A percentile compares a stretch with the other conserved stretches of the same genome.
Evolutionary conservation across 331 rosid genomes (phyloP).

Genomic region (Malus hybrid): DNA sequence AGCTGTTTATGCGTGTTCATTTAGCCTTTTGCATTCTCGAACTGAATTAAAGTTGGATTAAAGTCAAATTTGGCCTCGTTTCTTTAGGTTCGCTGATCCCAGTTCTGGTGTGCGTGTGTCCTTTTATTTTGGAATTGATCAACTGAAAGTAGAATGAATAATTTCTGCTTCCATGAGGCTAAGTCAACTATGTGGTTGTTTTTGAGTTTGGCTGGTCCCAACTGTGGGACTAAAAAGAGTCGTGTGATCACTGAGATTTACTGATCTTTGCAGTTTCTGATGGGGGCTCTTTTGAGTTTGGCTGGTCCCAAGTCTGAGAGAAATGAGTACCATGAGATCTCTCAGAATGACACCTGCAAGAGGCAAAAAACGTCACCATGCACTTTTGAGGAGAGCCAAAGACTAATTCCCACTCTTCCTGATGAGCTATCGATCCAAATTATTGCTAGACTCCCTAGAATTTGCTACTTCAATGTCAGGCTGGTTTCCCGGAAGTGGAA

Average conservation of each 20-base stretch:
- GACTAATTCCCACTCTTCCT: conserved; percentile 76
- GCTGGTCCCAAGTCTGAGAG: conserved; percentile 25
- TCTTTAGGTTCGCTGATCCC: background rate
- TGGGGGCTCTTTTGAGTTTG: conserved; percentile 73
- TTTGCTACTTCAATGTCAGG: conserved; percentile 46
- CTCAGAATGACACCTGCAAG: conserved; percentile 49
- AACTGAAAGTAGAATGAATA: background rate
- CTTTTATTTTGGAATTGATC: conserved; percentile 8
- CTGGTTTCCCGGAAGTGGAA: conserved; percentile 81
- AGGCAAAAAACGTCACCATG: conserved; percentile 57
- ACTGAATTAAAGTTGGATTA: background rate
- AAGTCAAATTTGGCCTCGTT: background rate
- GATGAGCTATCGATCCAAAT: conserved; percentile 90
- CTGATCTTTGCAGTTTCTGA: conserved; percentile 20
- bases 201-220: background rate
- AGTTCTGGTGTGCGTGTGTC: background rate
- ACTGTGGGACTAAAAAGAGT: background rate
- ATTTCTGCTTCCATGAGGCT: background rate
- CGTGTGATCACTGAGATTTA: background rate
- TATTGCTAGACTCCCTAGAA: conserved; percentile 80
- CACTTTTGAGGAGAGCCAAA: conserved; percentile 49
- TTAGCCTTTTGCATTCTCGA: conserved; percentile 4
- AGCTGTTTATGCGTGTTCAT: background rate
- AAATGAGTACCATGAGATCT: conserved; percentile 26
- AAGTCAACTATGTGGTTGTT: background rate